Base-by-base conservation (phyloP, 805 yeast species). In the Lipomyces sp. region DNA sequence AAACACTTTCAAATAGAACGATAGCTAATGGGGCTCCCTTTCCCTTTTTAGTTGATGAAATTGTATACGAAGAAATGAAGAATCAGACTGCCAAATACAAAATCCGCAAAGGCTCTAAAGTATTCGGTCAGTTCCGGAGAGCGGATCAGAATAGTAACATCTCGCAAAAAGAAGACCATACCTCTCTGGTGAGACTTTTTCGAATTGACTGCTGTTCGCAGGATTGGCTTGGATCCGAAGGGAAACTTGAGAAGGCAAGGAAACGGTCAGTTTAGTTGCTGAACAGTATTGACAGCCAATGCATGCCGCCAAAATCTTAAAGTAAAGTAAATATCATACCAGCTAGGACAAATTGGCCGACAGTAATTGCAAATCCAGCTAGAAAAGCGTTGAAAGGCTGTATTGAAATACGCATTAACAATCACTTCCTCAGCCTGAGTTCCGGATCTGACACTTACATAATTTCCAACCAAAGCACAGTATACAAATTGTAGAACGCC, bases 341-440 rank as follows among this genome's bases (percentile, higher is more conserved):
- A 11, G 95, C 81, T 57, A 93, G 77, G 23, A 93, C 98, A 67
- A 93, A 93, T 69, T 93, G 98, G 13, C 95, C 98, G 44, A 93
- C 97, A 39, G 97, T 86, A 21, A 88, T 74, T 48, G 84, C 79
- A 66, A 93, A 93, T 1, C 98, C 98, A 19, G 95, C 91, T 53
- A 93, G 75, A 66, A 93, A 93, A 22, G 96, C 98, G 70, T 93
- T 93, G 78, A 93, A 93, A 16, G 99, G 99, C 78, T 69, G 44
- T 5, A 44, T 26, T 14, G 13, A 26, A 26, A 19, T 22, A 7
- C 37, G 18, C 33, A 29, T 13, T 32, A 16, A 7, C 11, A 19
- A 18, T 18, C 24, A 13, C 26, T 39, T 6, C n/a, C 18, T 6
- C 22, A 24, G 13, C 16, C 14, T 7, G 3, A 23, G 19, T 8